These are phyloP conservation scores for Przewalskia tangutica DNA, from an alignment of 257 asterid species.

Conservation along the genomic window DNA sequence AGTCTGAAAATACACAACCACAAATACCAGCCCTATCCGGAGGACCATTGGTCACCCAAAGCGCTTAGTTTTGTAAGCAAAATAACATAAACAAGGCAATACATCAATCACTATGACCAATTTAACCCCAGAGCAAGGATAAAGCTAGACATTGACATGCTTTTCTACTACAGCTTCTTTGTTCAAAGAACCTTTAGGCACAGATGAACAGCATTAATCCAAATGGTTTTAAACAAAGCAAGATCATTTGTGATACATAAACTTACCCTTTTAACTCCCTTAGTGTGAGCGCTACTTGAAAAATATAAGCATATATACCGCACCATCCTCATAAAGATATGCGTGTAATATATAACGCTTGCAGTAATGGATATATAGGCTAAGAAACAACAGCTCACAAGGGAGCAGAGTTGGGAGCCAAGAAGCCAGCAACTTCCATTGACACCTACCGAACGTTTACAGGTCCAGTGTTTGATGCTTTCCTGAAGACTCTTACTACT, in stretches of 20 bases:
- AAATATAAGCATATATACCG: neutral
- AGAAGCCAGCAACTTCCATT: neutral
- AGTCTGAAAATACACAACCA: too few relatives aligned
- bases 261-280: neutral
- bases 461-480: slow-evolving; percentile 54
- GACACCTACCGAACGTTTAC: slow-evolving; percentile 4
- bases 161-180: neutral
- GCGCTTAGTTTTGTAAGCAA: neutral
- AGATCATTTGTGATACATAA: neutral
- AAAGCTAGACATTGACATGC: neutral
- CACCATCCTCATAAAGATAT: neutral
- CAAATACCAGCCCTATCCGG: too few relatives aligned
- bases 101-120: neutral
- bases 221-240: neutral
- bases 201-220: neutral
- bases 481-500: slow-evolving; percentile 56
- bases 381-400: neutral
- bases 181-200: neutral
- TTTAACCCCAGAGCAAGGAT: neutral
- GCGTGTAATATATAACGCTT: neutral
- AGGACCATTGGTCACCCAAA: too few relatives aligned
- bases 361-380: neutral
- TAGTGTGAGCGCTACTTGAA: neutral
- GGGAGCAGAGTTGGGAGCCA: neutral
- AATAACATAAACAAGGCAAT: neutral